A percentile compares a stretch with the other conserved stretches of the same genome.
Evolutionary conservation across 495 filamentous ascomycete genomes (phyloP).

Genomic region (Aspergillus coremiiformis): DNA sequence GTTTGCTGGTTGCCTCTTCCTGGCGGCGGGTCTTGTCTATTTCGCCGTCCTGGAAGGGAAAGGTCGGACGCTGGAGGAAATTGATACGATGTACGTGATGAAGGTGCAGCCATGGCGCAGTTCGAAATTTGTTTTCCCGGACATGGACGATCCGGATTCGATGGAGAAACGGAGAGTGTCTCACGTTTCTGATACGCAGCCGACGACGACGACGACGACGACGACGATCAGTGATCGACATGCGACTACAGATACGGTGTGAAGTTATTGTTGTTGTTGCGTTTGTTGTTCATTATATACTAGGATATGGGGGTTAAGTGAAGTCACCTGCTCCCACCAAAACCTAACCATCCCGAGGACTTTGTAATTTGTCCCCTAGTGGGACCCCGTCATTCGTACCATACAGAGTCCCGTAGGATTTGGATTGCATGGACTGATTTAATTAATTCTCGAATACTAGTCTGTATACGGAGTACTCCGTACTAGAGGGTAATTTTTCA

Average conservation of each 20-base stretch:
- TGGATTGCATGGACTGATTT: no score
- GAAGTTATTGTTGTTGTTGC: neutral
- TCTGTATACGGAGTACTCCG: no score
- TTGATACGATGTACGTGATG: slow-evolving; percentile 76
- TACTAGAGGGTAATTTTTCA: no score
- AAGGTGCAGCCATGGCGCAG: slow-evolving; percentile 58
- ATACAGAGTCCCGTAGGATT: no score
- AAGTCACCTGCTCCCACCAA: neutral
- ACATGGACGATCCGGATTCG: neutral
- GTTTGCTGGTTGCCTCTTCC: slow-evolving; percentile 62
- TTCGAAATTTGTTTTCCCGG: slow-evolving; percentile 38
- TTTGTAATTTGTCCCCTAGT: no score
- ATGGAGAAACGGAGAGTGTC: neutral
- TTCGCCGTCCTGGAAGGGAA: slow-evolving; percentile 65
- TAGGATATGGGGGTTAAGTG: neutral
- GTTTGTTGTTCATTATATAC: neutral
- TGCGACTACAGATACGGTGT: neutral
- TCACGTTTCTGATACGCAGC: neutral
- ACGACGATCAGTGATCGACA: neutral
- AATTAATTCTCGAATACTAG: no score
- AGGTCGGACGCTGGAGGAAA: slow-evolving; percentile 63
- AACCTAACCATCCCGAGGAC: no score
- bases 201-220: neutral
- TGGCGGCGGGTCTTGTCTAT: slow-evolving; percentile 55
- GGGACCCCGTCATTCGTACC: no score